Base-by-base conservation (phyloP, 2,329 filamentous ascomycete species). In the Claviceps arundinis region DNA sequence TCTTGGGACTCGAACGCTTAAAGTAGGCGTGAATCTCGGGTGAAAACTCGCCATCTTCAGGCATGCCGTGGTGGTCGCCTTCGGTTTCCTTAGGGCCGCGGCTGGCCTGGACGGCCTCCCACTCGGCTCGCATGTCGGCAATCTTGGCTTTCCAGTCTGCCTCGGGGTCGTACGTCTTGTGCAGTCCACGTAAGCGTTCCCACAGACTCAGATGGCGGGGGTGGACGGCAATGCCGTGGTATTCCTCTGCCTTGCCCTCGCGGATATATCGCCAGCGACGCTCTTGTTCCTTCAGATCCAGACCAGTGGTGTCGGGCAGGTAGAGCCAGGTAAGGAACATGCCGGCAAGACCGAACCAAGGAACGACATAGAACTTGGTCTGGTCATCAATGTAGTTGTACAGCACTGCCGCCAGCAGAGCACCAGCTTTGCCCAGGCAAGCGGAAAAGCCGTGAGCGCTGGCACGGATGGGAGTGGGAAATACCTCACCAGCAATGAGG, bases 281-380 rank as follows among this genome's bases (percentile, higher is more conserved):
- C 72, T 97, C 91, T 72, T 96, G 90, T 70, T 97, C 91, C 76
- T 95, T 95, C 56, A 97, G 82, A 65, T 97, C 91, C 41, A 97
- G 85, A 52, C 91, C 91, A 9, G 90, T 96, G 61, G 91, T 97
- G 66, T 97, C 91, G n/a, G 91, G 91, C 37, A 97, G 82, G 77
- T 89, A 97, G 61, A 94, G 58, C 59, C 73, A 82, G 44, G 90
- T 96, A 54, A 96, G 68, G 30, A 96, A 59, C 72, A 93, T 87
- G 60, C 91, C 91, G 16, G 75, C 83, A 16, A 96, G 83, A 64
- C 91, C 91, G 67, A 95, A 96, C 91, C 91, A 96, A 19, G 91
- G 89, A 1, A 96, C 89, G 44, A 96, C 82, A 68, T 90, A 83
- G 74, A 96, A 96, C 68, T 91, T 93, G 56, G 78, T 85, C 66